Evolutionary conservation across 768 basidiomycete species (phyloP), one percentile per base, ranked within the genome.

Genomic region (Strobilomyces confusus): DNA sequence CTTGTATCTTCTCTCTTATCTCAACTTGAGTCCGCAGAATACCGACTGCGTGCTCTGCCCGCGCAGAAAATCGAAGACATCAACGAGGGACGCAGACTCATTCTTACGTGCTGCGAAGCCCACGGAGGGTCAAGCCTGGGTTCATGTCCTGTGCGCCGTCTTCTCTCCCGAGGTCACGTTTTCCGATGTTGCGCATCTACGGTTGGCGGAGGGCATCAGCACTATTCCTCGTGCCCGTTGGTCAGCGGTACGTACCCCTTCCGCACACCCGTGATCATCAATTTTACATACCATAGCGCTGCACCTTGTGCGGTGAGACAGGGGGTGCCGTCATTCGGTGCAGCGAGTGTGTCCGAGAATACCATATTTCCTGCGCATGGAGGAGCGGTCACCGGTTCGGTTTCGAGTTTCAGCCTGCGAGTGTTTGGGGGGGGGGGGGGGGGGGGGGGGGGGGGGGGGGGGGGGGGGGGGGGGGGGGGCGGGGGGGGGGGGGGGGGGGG

Each of bases 291-390:
- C 49, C 45, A 14, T 62, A 95, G 91, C 79, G 69, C 64, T 98
- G 95, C 67, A 72, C 75, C 41, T 69, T 98, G 51, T 98, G 95
- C 66, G 75, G 80, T 36, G 76, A 81, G 52, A 66, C 71, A 9
- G 81, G 84, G 32, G 95, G 95, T 8, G 90, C 91, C 4, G 87
- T 89, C 37, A 76, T 95, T 26, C 81, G 83, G 40, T 99, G 97
- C 73, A 80, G 74, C 38, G 92, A 93, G 62, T 98, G 97, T 66
- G 69, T 73, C 15, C 81, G 78, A 48, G 83, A 89, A 58, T 93
- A 86, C 67, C 97, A 99, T 67, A 77, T 86, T 9, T 86, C 91
- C 0, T 99, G 97, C 68, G 97, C 92, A 19, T 98, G 92, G 90
- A 80, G 77, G 49, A 75, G 83, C 37, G 87, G 87, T 0, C 83